Base-by-base conservation (phyloP, 257 asterid genomes). In the Forsythia viridissima region DNA sequence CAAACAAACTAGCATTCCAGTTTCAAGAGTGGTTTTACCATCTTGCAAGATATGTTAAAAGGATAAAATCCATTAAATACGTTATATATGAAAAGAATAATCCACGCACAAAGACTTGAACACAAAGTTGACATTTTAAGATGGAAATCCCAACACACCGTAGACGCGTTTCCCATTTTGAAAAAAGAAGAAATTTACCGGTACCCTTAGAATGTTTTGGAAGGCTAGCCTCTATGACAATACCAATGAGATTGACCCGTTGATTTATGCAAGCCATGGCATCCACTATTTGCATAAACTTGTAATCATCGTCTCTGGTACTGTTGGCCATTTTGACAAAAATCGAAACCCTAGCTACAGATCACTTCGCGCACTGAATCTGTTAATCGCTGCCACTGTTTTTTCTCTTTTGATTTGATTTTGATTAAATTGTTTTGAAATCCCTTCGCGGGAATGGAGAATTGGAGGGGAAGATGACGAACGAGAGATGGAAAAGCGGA, bases 201-300 rank as follows among this genome's bases (percentile, higher is more conserved):
- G 96, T 88, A 87, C 97, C 97, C 67, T 66, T 86, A 70, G 92
- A 78, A 48, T 51, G 84, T 78, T 85, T 90, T 16, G 95, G 92
- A 63, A 89, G 75, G 69, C 87, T 80, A 55, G 88, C 77, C 74
- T 90, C 94, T 36, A 69, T 10, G 10, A 91, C 92, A 48, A 89
- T 76, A 30, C 95, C 97, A 48, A 93, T 85, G 39, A 93, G 89
- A 86, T 89, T 91, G 36, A 91, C 97, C 59, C 79, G 85, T 83
- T 87, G 95, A 76, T 90, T 90, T 20, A 93, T 40, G 21, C 88
- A 87, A 67, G 80, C 59, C 36, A 76, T 55, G 30, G 97, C 97
- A 44, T 93, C 97, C 77, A 9, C 79, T 16, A 93, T 71, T 66
- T 81, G 81, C 83, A 91, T 79, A 73, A 87, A 86, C 80, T 79